Evolutionary conservation across 2,329 filamentous ascomycete species (phyloP), one percentile per base, ranked within the genome.

Genomic region (Fusarium drepaniforme): DNA sequence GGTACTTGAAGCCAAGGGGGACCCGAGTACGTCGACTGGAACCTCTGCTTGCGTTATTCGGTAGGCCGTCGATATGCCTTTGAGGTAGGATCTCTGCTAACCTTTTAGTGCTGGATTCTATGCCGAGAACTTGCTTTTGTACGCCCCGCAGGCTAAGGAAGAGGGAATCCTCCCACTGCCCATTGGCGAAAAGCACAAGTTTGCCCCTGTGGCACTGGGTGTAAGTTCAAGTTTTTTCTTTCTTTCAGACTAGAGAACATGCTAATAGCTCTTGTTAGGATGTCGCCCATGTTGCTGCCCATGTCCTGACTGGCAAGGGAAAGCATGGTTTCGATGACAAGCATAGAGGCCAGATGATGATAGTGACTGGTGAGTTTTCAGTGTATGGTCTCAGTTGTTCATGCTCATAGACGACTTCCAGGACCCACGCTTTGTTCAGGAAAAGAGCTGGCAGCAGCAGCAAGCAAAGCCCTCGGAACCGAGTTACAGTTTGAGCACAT

Each of bases 351-450:
- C 70, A 72, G 4, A 71, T 67, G 68, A 72, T 72, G 68, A 42
- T 71, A 1, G 58, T 72, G 0, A 72, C 68, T 13, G 70, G 70
- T 42, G 18, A 21, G 40, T 18, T 5, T 30, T 30, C 9, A 9
- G 28, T 30, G 4, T 30, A 4, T 9, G 2, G 6, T 6, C 23
- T 23, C 4, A 5, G 2, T 35, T 21, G 18, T 35, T n/a, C 5
- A 21, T 5, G 2, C 18, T 44, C 15, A 66, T 11, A 3, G 3
- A 8, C 5, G 12, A 0, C 7, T 8, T 5, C 8, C 44, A 85
- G 86, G 86, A 0, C 87, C 86, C 0, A 85, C 83, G 82, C 83
- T 89, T 4, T 83, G 82, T 30, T 81, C 83, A 4, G 86, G 88
- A 16, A 76, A 85, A 9, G 86, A 88, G 73, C 80, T 89, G 8